A percentile compares a stretch with the other conserved stretches of the same genome.
Evolutionary conservation across 805 yeast genomes (phyloP).

Genomic region (Clavispora phyllophila): DNA sequence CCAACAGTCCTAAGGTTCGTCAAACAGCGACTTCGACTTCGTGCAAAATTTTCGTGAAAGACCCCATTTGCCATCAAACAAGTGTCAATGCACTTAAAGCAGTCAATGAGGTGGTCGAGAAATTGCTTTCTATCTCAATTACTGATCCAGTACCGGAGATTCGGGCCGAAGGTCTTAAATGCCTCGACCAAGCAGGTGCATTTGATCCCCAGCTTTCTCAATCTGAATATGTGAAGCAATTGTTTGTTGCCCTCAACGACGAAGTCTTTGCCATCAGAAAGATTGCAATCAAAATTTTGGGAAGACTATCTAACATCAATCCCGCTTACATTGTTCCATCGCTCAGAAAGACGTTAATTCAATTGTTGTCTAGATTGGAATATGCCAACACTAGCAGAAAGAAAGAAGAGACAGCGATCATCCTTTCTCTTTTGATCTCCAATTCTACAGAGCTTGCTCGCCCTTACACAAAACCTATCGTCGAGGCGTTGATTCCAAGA

Average conservation of each 20-base stretch:
- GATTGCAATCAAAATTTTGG: constrained; percentile 72
- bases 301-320: constrained; percentile 77
- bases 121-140: constrained; percentile 73
- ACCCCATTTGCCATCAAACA: constrained; percentile 79
- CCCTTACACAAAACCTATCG: constrained; percentile 89
- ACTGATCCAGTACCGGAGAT: constrained; percentile 88
- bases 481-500: constrained; percentile 75
- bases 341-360: constrained; percentile 78
- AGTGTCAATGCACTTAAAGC: constrained; percentile 77
- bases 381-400: constrained; percentile 69
- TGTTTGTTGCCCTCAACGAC: constrained; percentile 88
- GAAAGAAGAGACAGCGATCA: constrained; percentile 81
- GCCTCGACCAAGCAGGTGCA: constrained; percentile 54
- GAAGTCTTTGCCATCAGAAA: constrained; percentile 80
- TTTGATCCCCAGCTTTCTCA: constrained; percentile 93
- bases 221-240: constrained; percentile 79
- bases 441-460: constrained; percentile 78
- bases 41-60: constrained; percentile 66
- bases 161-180: constrained; percentile 68
- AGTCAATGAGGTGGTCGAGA: constrained; percentile 79
- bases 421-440: constrained; percentile 67
- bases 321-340: constrained; percentile 97
- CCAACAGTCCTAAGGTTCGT: constrained; percentile 72
- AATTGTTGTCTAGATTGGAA: constrained; percentile 77
- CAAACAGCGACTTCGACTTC: constrained; percentile 82